Evolutionary conservation across 805 yeast species (phyloP).

Genomic region (Nakazawaea anatomiae): DNA sequence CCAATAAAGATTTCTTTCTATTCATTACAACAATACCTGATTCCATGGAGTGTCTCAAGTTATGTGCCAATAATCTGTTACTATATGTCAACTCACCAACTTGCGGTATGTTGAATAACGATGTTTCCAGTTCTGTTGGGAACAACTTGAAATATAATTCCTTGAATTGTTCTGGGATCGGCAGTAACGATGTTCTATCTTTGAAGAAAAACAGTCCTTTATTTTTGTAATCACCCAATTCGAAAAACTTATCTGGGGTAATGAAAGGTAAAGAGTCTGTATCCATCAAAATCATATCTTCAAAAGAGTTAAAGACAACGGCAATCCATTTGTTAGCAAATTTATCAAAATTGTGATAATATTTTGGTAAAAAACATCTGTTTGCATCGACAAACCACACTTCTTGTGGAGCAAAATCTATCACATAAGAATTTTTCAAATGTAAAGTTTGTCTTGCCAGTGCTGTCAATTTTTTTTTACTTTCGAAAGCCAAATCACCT

Average conservation of each 20-base stretch:
- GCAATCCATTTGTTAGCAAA: slow-evolving; percentile 49
- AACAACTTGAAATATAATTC: slow-evolving; percentile 31
- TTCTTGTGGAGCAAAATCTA: slow-evolving; percentile 21
- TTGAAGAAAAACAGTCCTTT: slow-evolving; percentile 41
- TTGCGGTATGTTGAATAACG: slow-evolving; percentile 24
- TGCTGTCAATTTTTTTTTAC: slow-evolving; percentile 28
- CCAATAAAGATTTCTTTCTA: slow-evolving; percentile 41
- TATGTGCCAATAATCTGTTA: slow-evolving; percentile 33
- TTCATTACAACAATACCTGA: slow-evolving; percentile 44
- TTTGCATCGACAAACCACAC: slow-evolving; percentile 29
- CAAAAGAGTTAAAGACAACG: slow-evolving; percentile 50
- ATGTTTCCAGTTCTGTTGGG: slow-evolving; percentile 9
- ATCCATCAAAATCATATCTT: slow-evolving; percentile 48
- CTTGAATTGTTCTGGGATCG: slow-evolving; percentile 36
- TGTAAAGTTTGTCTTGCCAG: slow-evolving; percentile 25
- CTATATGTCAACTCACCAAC: slow-evolving; percentile 23
- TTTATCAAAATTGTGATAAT: slow-evolving; percentile 19
- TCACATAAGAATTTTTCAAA: slow-evolving; percentile 13
- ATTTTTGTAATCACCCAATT: slow-evolving; percentile 28
- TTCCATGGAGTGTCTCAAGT: slow-evolving; percentile 41
- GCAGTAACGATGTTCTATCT: slow-evolving; percentile 34
- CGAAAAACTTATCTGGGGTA: slow-evolving; percentile 31
- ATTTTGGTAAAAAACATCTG: slow-evolving; percentile 19
- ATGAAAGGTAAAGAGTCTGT: slow-evolving; percentile 42
- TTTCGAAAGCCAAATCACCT: slow-evolving; percentile 31